Evolutionary conservation across 768 basidiomycete species (phyloP).

Genomic region (Suillus subluteus): DNA sequence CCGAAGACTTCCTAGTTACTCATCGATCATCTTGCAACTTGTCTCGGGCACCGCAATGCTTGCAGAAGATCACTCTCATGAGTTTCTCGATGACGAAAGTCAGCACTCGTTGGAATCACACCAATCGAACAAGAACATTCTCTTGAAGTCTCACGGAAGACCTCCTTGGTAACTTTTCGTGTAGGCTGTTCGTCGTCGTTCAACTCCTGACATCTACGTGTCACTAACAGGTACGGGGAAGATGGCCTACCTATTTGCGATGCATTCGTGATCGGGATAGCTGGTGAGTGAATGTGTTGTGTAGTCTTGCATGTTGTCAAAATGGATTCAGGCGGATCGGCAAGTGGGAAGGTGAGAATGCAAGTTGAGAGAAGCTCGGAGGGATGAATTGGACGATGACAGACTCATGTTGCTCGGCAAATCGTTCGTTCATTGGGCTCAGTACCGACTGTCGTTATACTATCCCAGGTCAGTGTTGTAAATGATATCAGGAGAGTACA

Average conservation of each 20-base stretch:
- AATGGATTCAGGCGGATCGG: slow-evolving; percentile 66
- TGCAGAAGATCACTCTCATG: slow-evolving; percentile 28
- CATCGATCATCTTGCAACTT: not conserved
- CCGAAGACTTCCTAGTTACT: not conserved
- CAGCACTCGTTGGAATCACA: slow-evolving; percentile 24
- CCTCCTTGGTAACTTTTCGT: slow-evolving; percentile 69
- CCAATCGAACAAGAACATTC: slow-evolving; percentile 64
- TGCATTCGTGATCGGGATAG: slow-evolving; percentile 85
- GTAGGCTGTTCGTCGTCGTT: slow-evolving; percentile 6
- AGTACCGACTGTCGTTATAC: slow-evolving; percentile 85
- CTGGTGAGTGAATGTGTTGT: slow-evolving; percentile 51
- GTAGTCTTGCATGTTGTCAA: not conserved
- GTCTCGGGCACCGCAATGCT: slow-evolving; percentile 22
- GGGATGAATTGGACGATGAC: slow-evolving; percentile 4
- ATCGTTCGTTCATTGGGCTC: slow-evolving; percentile 82
- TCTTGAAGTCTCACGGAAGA: slow-evolving; percentile 82
- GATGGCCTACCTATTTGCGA: slow-evolving; percentile 70
- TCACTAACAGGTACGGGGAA: slow-evolving; percentile 67
- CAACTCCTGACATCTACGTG: slow-evolving; percentile 19
- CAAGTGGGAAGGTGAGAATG: slow-evolving; percentile 76
- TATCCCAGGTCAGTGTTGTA: slow-evolving; percentile 68
- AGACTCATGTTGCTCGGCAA: slow-evolving; percentile 87
- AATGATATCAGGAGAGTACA: not conserved
- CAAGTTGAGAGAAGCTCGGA: not conserved
- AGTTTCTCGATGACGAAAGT: slow-evolving; percentile 26